Percentiles rank a stretch among this genome's conserved stretches.
These are phyloP conservation scores for Collybia mongolica DNA, from an alignment of 768 basidiomycete genomes.

Conservation along the genomic window DNA sequence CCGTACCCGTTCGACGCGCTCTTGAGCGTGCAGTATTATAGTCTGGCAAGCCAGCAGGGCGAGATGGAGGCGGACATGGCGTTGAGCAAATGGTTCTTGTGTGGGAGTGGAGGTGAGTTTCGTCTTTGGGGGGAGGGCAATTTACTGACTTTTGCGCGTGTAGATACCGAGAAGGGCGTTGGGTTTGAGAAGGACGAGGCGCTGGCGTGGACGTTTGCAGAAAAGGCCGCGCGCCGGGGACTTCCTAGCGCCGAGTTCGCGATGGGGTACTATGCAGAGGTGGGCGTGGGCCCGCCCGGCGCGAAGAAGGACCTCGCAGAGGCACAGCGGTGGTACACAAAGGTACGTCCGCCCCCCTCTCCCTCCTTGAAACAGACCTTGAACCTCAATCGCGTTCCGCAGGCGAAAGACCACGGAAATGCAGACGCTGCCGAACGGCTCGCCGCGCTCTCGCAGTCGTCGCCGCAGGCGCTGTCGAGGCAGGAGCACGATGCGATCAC, in stretches of 20 bases:
- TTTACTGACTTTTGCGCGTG: no score
- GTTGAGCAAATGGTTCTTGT: slow-evolving; percentile 95
- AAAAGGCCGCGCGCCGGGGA: slow-evolving; percentile 76
- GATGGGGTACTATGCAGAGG: slow-evolving; percentile 93
- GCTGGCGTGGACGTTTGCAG: slow-evolving; percentile 86
- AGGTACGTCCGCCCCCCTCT: slow-evolving; percentile 22
- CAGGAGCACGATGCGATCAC: slow-evolving; percentile 80
- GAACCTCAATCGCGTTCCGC: not conserved
- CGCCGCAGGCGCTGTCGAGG: slow-evolving; percentile 67
- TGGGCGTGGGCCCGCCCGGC: slow-evolving; percentile 73
- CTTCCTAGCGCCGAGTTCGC: slow-evolving; percentile 89
- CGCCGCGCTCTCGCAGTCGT: slow-evolving; percentile 58
- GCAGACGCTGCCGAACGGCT: slow-evolving; percentile 77
- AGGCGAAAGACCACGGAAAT: slow-evolving; percentile 81
- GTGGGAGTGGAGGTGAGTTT: slow-evolving; percentile 53
- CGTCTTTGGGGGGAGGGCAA: no score
- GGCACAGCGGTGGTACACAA: slow-evolving; percentile 78
- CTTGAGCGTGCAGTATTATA: slow-evolving; percentile 89
- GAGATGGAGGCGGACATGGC: slow-evolving; percentile 97
- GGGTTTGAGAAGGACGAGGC: slow-evolving; percentile 85
- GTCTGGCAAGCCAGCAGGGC: slow-evolving; percentile 76
- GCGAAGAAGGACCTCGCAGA: slow-evolving; percentile 49
- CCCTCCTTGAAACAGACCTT: not conserved
- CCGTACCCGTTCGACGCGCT: slow-evolving; percentile 88
- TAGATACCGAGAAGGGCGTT: slow-evolving; percentile 22